phyloP scores from a whole-genome alignment of 805 yeast genomes.

The Kodamaea nitidulidarum region DNA sequence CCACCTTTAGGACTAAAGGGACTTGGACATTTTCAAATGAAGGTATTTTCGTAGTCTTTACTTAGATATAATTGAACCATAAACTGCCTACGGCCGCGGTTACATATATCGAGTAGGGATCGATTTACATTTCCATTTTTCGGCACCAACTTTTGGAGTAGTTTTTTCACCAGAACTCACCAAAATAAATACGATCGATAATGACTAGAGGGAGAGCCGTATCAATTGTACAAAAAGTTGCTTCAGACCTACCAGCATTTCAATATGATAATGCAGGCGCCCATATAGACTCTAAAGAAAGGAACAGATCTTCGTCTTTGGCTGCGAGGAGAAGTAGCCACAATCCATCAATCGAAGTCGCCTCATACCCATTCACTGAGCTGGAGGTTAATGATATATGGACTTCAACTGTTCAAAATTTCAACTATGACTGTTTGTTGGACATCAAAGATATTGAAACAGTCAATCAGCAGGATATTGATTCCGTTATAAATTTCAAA shows the following conservation, averaged over 20 bases:
- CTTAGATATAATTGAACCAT: too few relatives aligned
- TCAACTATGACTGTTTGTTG: constrained; percentile 40
- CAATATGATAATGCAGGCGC: constrained; percentile 19
- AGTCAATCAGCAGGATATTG: constrained; percentile 36
- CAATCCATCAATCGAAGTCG: background rate
- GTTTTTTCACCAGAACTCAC: background rate
- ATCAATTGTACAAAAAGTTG: constrained; percentile 62
- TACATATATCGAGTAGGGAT: too few relatives aligned
- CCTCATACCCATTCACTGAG: constrained; percentile 33
- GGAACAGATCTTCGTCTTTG: constrained; percentile 1
- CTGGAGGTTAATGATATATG: constrained; percentile 18
- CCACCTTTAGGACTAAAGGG: background rate
- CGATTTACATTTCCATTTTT: too few relatives aligned
- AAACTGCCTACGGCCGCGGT: too few relatives aligned
- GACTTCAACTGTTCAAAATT: constrained; percentile 32
- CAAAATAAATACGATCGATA: background rate
- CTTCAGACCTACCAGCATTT: constrained; percentile 45
- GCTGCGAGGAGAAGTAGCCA: background rate
- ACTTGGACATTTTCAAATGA: too few relatives aligned
- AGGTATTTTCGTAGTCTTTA: too few relatives aligned
- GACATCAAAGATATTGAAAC: constrained; percentile 37
- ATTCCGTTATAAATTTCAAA: constrained; percentile 31
- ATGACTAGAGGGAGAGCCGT: constrained; percentile 51
- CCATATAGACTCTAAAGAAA: background rate
- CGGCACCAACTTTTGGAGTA: background rate